Conservation (phyloP, 2,329 filamentous ascomycete species). For the Xylogone sp. region DNA sequence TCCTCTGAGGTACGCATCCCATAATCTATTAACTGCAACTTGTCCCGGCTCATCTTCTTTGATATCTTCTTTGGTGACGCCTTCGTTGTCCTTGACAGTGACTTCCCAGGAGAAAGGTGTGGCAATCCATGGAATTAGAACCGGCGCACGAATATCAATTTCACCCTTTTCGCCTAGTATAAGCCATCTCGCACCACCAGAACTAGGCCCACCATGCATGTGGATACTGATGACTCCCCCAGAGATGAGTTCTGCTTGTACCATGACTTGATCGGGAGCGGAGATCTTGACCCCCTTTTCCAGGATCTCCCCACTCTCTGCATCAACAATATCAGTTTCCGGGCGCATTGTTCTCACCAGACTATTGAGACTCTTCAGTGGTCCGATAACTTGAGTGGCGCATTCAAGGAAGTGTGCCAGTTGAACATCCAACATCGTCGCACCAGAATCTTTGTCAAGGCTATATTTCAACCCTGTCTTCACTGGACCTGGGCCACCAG, state of each 20-base stretch:
- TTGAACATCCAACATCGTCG: constrained; percentile 19
- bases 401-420: constrained; percentile 28
- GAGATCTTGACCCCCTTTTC: constrained; percentile 11
- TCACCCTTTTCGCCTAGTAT: constrained; percentile 50
- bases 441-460: constrained; percentile 40
- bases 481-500: constrained; percentile 54
- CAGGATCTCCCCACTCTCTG: constrained; percentile 15
- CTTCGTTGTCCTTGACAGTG: neutral
- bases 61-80: neutral
- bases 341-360: constrained; percentile 23
- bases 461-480: constrained; percentile 41
- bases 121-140: neutral
- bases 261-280: neutral
- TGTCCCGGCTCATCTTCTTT: neutral
- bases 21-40: neutral
- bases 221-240: neutral
- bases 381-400: constrained; percentile 30
- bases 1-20: neutral
- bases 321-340: constrained; percentile 15
- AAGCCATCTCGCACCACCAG: constrained; percentile 43
- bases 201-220: constrained; percentile 21
- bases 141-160: constrained; percentile 22
- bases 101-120: neutral
- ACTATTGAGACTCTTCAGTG: constrained; percentile 23
- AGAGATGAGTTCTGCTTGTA: neutral